Conservation (phyloP, 805 yeast species). For the Yarrowia osloensis region DNA sequence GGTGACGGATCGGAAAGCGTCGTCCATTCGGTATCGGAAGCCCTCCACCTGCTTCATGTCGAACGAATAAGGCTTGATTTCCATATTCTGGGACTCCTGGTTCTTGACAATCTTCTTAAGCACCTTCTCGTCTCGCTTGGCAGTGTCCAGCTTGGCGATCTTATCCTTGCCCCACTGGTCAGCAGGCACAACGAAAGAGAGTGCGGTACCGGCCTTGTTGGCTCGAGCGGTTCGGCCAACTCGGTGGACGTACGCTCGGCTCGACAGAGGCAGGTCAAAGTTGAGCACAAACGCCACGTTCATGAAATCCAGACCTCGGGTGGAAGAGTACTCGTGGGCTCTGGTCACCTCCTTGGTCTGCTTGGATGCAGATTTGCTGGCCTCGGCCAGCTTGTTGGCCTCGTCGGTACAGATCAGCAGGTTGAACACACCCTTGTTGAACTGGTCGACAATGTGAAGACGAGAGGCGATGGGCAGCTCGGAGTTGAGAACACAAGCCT, state of each 20-base stretch:
- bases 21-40: slow-evolving; percentile 94
- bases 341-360: slow-evolving; percentile 43
- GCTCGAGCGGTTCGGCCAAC: slow-evolving; percentile 98
- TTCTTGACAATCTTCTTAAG: slow-evolving; percentile 72
- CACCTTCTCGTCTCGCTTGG: slow-evolving; percentile 85
- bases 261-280: slow-evolving; percentile 88
- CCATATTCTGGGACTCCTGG: slow-evolving; percentile 49
- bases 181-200: slow-evolving; percentile 84
- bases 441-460: slow-evolving; percentile 92
- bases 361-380: slow-evolving; percentile 32
- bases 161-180: slow-evolving; percentile 89
- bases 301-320: slow-evolving; percentile 94
- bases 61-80: slow-evolving; percentile 80
- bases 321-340: slow-evolving; percentile 86
- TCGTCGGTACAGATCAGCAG: slow-evolving; percentile 95
- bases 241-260: slow-evolving; percentile 88
- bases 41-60: slow-evolving; percentile 92
- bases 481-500: slow-evolving; percentile 82
- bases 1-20: slow-evolving; percentile 94
- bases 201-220: slow-evolving; percentile 90
- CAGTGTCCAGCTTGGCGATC: slow-evolving; percentile 66
- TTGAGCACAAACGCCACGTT: slow-evolving; percentile 96
- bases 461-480: slow-evolving; percentile 93
- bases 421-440: slow-evolving; percentile 83
- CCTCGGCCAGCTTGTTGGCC: slow-evolving; percentile 55